These are phyloP conservation scores for Trypanosoma avium DNA, from an alignment of 208 protist species.

Conservation along the genomic window DNA sequence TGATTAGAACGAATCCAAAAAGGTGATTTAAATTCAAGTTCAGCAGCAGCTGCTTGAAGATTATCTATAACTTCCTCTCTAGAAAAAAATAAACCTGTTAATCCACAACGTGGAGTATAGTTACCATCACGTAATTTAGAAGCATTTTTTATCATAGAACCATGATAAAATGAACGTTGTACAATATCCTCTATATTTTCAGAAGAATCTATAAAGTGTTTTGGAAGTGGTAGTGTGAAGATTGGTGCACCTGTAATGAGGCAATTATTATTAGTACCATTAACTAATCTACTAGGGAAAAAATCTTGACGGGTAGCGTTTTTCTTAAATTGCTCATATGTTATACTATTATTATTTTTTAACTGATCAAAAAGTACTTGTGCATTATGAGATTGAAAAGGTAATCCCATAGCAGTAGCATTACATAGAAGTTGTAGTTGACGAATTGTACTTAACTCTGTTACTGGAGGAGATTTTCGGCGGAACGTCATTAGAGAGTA, in stretches of 20 bases:
- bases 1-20: slow-evolving; percentile 82
- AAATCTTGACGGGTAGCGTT: slow-evolving; percentile 58
- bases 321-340: slow-evolving; percentile 63
- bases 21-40: slow-evolving; percentile 74
- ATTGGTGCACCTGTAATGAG: slow-evolving; percentile 23
- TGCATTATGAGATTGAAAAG: slow-evolving; percentile 87
- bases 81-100: slow-evolving; percentile 79
- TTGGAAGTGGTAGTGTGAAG: slow-evolving; percentile 67
- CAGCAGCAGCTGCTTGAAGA: slow-evolving; percentile 68
- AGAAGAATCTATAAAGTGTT: slow-evolving; percentile 62
- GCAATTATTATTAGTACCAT: neutral
- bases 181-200: slow-evolving; percentile 49
- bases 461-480: slow-evolving; percentile 47
- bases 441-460: slow-evolving; percentile 44
- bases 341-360: slow-evolving; percentile 37
- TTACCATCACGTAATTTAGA: slow-evolving; percentile 16
- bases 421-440: slow-evolving; percentile 73
- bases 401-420: slow-evolving; percentile 31
- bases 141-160: slow-evolving; percentile 27
- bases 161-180: slow-evolving; percentile 74
- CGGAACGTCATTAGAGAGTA: slow-evolving; percentile 86
- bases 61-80: slow-evolving; percentile 90
- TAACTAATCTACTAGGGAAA: slow-evolving; percentile 46
- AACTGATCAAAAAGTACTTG: slow-evolving; percentile 61
- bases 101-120: slow-evolving; percentile 66